These are phyloP conservation scores for Penicillium italicum DNA, from an alignment of 2,329 filamentous ascomycete species.

Conservation along the genomic window DNA sequence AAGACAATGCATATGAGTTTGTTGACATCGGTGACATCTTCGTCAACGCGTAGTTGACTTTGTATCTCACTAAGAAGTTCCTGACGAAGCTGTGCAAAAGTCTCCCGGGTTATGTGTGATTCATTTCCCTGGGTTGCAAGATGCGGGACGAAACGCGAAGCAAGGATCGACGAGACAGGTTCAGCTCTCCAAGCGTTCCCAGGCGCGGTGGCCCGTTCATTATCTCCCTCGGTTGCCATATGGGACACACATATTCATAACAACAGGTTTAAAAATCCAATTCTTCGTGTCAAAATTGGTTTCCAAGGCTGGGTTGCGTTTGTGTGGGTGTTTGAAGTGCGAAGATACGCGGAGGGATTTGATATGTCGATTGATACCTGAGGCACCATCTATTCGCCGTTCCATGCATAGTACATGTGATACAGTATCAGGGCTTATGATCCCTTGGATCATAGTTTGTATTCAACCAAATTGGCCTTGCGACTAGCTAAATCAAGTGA, in stretches of 20 bases:
- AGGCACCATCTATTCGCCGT: conserved; percentile 13
- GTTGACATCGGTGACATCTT: conserved; percentile 72
- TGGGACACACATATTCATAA: conserved; percentile 12
- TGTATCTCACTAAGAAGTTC: conserved; percentile 53
- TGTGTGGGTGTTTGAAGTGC: neutral
- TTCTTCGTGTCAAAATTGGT: neutral
- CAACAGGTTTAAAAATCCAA: neutral
- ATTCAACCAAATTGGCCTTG: neutral
- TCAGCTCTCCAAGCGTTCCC: conserved; percentile 27
- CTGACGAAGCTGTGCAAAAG: conserved; percentile 71
- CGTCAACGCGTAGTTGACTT: conserved; percentile 51
- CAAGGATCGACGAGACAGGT: conserved; percentile 69
- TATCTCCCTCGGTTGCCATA: conserved; percentile 29
- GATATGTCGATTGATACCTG: conserved; percentile 21
- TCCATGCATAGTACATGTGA: neutral
- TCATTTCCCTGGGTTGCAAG: conserved; percentile 63
- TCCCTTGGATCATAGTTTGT: neutral
- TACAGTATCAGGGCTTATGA: neutral
- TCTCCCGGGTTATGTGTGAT: conserved; percentile 64
- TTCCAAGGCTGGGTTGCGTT: conserved; percentile 5
- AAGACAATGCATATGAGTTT: conserved; percentile 81
- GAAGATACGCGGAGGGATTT: conserved; percentile 8
- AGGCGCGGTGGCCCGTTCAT: conserved; percentile 14
- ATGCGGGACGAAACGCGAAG: conserved; percentile 81
- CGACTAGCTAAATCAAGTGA: neutral